phyloP scores from a whole-genome alignment of 208 protist genomes.

The Crithidia expoeki region DNA sequence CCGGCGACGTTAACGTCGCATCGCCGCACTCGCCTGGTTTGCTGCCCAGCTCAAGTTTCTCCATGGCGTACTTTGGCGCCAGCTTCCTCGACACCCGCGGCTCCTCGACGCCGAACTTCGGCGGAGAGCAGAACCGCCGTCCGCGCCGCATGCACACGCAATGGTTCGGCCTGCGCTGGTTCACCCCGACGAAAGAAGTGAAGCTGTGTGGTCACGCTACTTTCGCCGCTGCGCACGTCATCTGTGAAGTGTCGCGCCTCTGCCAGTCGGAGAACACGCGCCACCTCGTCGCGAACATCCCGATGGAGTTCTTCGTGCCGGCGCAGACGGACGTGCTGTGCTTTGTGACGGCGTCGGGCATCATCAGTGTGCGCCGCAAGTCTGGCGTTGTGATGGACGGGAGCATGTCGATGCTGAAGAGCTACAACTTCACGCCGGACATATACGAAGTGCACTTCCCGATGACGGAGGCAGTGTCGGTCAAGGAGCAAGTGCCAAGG shows the following conservation, averaged over 20 bases:
- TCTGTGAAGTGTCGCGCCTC: slow-evolving; percentile 66
- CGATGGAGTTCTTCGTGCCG: slow-evolving; percentile 65
- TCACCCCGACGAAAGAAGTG: slow-evolving; percentile 68
- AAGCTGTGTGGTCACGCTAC: slow-evolving; percentile 77
- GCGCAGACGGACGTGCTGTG: slow-evolving; percentile 62
- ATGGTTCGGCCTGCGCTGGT: slow-evolving; percentile 84
- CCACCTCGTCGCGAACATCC: slow-evolving; percentile 48
- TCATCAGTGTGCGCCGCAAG: slow-evolving; percentile 56
- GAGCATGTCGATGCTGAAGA: slow-evolving; percentile 24
- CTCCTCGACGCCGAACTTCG: slow-evolving; percentile 26
- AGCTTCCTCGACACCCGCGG: slow-evolving; percentile 48
- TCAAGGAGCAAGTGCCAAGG: slow-evolving; percentile 40
- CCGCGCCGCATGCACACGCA: slow-evolving; percentile 61
- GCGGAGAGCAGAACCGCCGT: slow-evolving; percentile 29
- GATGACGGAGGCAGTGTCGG: slow-evolving; percentile 43
- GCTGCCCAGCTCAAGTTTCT: slow-evolving; percentile 54
- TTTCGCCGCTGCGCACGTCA: slow-evolving; percentile 71
- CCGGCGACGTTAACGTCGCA: slow-evolving; percentile 9
- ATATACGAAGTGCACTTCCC: slow-evolving; percentile 75
- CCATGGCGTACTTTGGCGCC: slow-evolving; percentile 47
- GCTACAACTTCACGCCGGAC: slow-evolving; percentile 37
- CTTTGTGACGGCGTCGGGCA: slow-evolving; percentile 58
- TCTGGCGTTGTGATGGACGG: background rate
- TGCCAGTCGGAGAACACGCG: slow-evolving; percentile 39
- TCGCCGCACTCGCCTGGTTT: slow-evolving; percentile 39